These are phyloP conservation scores for Trifolium pratense DNA, from an alignment of 306 rosid species.

Conservation along the genomic window DNA sequence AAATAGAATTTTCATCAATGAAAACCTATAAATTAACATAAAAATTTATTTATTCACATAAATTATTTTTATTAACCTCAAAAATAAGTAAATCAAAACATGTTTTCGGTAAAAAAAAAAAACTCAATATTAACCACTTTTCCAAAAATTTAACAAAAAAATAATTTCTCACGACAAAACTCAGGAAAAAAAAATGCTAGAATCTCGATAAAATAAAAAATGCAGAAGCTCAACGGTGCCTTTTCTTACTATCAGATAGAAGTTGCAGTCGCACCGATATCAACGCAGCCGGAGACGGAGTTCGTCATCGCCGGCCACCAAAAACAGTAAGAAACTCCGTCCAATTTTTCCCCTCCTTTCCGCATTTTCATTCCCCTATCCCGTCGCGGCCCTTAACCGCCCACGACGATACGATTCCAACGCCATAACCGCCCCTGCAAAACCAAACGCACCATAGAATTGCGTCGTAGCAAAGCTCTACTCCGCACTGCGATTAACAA, in stretches of 20 bases:
- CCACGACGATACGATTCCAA: background rate
- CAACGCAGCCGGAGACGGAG: background rate
- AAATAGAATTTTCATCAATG: too few species aligned
- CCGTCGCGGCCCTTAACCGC: background rate
- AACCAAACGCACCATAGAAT: background rate
- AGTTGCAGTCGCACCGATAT: background rate
- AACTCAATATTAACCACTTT: too few species aligned
- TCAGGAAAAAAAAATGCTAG: too few species aligned
- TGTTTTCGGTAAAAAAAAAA: too few species aligned
- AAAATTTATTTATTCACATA: too few species aligned
- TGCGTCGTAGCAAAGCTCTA: background rate
- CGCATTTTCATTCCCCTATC: background rate
- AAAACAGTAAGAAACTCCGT: background rate
- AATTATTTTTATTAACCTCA: too few species aligned
- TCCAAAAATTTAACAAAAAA: too few species aligned
- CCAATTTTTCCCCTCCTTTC: background rate
- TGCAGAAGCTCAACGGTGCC: background rate
- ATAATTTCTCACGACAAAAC: too few species aligned
- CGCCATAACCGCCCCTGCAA: background rate
- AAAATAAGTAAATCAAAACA: too few species aligned
- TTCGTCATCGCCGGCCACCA: background rate
- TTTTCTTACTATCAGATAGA: background rate
- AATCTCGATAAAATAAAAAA: background rate
- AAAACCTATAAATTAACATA: too few species aligned
- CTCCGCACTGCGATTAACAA: background rate